These are phyloP conservation scores for Fusarium devonianum DNA, from an alignment of 2,329 filamentous ascomycete species.

Conservation along the genomic window DNA sequence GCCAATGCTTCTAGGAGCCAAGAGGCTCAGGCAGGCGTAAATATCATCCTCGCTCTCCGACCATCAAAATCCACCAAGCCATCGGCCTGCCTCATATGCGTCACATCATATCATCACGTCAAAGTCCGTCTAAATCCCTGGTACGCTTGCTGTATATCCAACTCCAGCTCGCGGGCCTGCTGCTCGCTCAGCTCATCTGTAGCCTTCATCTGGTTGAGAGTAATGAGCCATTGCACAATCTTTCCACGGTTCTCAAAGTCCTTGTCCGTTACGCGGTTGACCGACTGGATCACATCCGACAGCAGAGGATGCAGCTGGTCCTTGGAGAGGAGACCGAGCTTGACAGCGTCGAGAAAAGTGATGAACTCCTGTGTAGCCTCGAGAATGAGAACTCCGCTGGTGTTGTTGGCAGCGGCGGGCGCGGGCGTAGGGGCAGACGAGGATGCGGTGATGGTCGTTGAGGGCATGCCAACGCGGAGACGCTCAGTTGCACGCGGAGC, in stretches of 20 bases:
- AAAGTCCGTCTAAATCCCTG: slow-evolving; percentile 89
- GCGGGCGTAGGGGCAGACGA: slow-evolving; percentile 55
- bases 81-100: neutral
- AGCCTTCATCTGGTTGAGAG: slow-evolving; percentile 96
- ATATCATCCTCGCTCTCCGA: slow-evolving; percentile 20
- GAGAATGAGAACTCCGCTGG: slow-evolving; percentile 74
- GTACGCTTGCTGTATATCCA: slow-evolving; percentile 95
- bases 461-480: slow-evolving; percentile 89
- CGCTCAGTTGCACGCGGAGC: slow-evolving; percentile 93
- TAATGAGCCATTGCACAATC: slow-evolving; percentile 98
- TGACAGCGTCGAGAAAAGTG: slow-evolving; percentile 93
- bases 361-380: slow-evolving; percentile 98
- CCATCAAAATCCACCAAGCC: slow-evolving; percentile 3
- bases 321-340: slow-evolving; percentile 90
- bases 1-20: slow-evolving; percentile 13
- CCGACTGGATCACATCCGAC: slow-evolving; percentile 94
- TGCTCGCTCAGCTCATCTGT: slow-evolving; percentile 88
- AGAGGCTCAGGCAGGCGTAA: neutral
- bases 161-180: slow-evolving; percentile 85
- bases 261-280: slow-evolving; percentile 94
- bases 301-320: slow-evolving; percentile 95
- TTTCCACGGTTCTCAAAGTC: slow-evolving; percentile 96
- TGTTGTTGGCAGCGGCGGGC: slow-evolving; percentile 54
- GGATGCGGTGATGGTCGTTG: slow-evolving; percentile 72
- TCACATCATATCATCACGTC: slow-evolving; percentile 49